Evolutionary conservation across 805 yeast species (phyloP).

Genomic region (Spathaspora arborariae): DNA sequence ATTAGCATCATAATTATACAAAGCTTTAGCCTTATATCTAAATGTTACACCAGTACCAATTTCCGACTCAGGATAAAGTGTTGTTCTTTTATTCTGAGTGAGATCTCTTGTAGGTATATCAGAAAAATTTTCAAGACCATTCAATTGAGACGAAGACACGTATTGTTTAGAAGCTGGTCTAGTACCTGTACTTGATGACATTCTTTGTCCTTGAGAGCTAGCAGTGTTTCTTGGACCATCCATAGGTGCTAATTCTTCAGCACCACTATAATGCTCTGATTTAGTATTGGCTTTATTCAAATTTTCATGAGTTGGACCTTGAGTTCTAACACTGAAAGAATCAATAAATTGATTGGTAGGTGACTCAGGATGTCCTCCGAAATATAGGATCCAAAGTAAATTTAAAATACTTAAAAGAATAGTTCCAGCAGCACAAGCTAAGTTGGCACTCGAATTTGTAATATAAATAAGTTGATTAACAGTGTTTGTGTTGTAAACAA

Average conservation of each 20-base stretch:
- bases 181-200: constrained; percentile 21
- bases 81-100: constrained; percentile 22
- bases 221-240: constrained; percentile 19
- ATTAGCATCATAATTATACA: constrained; percentile 83
- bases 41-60: constrained; percentile 41
- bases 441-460: constrained; percentile 54
- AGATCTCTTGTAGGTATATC: constrained; percentile 31
- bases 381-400: constrained; percentile 80
- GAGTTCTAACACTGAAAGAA: constrained; percentile 63
- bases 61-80: constrained; percentile 17
- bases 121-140: constrained; percentile 55
- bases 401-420: constrained; percentile 79
- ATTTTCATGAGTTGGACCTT: constrained; percentile 14
- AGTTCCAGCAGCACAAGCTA: constrained; percentile 92
- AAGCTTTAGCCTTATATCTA: constrained; percentile 81
- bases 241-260: constrained; percentile 16
- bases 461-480: constrained; percentile 74
- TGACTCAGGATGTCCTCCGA: constrained; percentile 88
- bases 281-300: constrained; percentile 3
- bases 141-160: constrained; percentile 53
- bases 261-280: constrained; percentile 19
- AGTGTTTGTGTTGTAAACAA: constrained; percentile 80
- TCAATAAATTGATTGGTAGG: constrained; percentile 82
- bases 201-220: constrained; percentile 9
- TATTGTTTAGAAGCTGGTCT: constrained; percentile 20